Conservation (phyloP, 148 eudicot species). For the Amaranthus hypochondriacus region DNA sequence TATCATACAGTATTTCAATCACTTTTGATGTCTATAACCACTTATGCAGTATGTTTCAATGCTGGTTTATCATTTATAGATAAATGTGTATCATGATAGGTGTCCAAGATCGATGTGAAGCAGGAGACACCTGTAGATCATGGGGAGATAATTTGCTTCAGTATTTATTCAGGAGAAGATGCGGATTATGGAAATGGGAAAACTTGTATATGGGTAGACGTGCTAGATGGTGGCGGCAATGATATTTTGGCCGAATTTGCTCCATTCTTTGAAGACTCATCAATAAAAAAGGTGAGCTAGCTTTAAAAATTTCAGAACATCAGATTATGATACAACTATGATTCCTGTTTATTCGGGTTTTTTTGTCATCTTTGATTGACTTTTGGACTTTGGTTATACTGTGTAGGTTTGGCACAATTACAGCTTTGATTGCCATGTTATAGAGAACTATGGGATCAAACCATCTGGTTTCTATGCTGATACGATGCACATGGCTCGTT, state of each 20-base stretch:
- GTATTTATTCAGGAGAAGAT: constrained; percentile 79
- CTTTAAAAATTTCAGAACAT: background rate
- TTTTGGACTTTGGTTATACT: constrained; percentile 12
- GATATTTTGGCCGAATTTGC: constrained; percentile 66
- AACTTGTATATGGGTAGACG: constrained; percentile 93
- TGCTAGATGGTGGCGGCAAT: constrained; percentile 86
- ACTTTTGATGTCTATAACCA: background rate
- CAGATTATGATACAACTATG: background rate
- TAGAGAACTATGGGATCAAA: constrained; percentile 80
- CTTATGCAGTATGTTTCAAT: background rate
- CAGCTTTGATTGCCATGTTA: constrained; percentile 90
- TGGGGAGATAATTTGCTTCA: constrained; percentile 94
- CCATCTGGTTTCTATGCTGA: constrained; percentile 92
- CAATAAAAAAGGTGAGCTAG: constrained; percentile 67
- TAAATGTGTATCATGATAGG: constrained; percentile 40
- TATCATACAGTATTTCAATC: background rate
- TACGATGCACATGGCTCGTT: constrained; percentile 99
- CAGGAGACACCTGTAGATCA: constrained; percentile 92
- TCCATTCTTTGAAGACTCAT: constrained; percentile 79
- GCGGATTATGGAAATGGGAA: constrained; percentile 82
- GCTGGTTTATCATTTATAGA: constrained; percentile 13
- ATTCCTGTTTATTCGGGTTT: constrained; percentile 1
- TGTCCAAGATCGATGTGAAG: constrained; percentile 89
- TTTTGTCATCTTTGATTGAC: constrained; percentile 14
- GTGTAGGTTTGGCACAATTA: constrained; percentile 98